phyloP scores from a whole-genome alignment of 441 rosid species.

The Mallotus japonicus region DNA sequence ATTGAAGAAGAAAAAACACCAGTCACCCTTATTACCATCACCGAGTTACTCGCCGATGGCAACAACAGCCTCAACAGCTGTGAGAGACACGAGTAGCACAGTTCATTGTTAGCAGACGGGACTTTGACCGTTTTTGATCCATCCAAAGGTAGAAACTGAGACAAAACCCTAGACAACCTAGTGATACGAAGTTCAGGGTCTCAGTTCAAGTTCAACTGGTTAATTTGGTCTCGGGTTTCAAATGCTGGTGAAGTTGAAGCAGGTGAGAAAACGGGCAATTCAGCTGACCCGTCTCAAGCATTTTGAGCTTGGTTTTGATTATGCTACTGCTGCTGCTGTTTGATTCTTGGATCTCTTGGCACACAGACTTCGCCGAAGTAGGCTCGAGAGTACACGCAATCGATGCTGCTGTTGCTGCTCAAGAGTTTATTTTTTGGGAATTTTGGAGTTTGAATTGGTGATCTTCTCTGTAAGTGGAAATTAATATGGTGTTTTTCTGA shows the following conservation, averaged over 20 bases:
- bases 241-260: conserved; percentile 43
- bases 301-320: background rate
- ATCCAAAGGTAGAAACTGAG: conserved; percentile 88
- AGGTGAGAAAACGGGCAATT: conserved; percentile 59
- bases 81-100: conserved; percentile 75
- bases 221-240: conserved; percentile 55
- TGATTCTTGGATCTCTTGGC: conserved; percentile 56
- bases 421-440: no score
- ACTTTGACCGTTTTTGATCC: conserved; percentile 71
- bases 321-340: conserved; percentile 30
- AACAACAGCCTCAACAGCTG: no score
- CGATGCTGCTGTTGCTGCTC: no score
- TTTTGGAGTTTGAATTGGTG: no score
- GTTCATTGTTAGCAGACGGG: conserved; percentile 58
- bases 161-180: conserved; percentile 83
- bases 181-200: conserved; percentile 76
- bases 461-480: no score
- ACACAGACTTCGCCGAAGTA: conserved; percentile 92
- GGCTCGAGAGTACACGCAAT: conserved; percentile 89
- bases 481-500: no score
- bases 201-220: conserved; percentile 36
- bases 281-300: conserved; percentile 28
- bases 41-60: no score
- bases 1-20: no score
- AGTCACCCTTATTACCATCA: no score